Conservation (phyloP, 495 filamentous ascomycete species). For the Xylaria acuta region DNA sequence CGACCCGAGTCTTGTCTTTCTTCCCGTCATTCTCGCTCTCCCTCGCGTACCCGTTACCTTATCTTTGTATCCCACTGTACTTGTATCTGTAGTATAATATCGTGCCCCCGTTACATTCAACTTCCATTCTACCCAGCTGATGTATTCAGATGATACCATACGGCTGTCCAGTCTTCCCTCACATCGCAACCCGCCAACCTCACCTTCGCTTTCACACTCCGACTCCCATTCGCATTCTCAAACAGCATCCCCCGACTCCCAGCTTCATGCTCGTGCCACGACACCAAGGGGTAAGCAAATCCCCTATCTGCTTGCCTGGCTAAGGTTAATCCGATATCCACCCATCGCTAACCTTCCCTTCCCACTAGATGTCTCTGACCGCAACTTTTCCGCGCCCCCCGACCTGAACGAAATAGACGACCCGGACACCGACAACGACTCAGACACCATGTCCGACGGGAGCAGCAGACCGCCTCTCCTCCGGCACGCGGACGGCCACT, state of each 20-base stretch:
- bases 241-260: background rate
- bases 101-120: slow-evolving; percentile 5
- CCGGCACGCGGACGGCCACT: slow-evolving; percentile 58
- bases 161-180: slow-evolving; percentile 10
- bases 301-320: background rate
- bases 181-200: background rate
- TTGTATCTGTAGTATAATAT: slow-evolving; percentile 16
- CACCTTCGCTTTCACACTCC: background rate
- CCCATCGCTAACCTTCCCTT: background rate
- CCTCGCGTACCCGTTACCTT: background rate
- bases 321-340: background rate
- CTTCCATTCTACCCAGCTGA: slow-evolving; percentile 12
- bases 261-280: slow-evolving; percentile 12
- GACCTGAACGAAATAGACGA: slow-evolving; percentile 22
- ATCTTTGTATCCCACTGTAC: slow-evolving; percentile 1
- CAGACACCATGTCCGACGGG: slow-evolving; percentile 38
- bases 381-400: background rate
- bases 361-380: slow-evolving; percentile 11
- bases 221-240: background rate
- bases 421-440: slow-evolving; percentile 35
- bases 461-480: slow-evolving; percentile 51
- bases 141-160: slow-evolving; percentile 20
- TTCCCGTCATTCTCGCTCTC: background rate
- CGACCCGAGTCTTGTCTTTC: slow-evolving; percentile 9
- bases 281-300: slow-evolving; percentile 10